Evolutionary conservation across 2,329 filamentous ascomycete genomes (phyloP), one percentile per base, ranked within the genome.

Genomic region (Alternaria arborescens): DNA sequence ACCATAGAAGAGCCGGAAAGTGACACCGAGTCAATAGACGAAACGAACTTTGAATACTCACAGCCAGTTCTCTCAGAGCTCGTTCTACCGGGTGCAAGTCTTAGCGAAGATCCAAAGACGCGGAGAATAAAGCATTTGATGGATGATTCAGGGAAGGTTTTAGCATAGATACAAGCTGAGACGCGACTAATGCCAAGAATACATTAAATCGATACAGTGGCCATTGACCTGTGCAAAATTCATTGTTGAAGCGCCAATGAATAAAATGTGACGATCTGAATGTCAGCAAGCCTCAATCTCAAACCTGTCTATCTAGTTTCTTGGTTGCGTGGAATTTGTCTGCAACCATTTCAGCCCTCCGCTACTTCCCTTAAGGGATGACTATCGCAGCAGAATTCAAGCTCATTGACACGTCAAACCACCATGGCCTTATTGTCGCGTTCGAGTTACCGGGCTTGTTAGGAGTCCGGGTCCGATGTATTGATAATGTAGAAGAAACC

Each of bases 41-140:
- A 55, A n/a, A 40, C 48, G 8, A 41, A 11, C 36, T 14, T 34
- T 22, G 26, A 34, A 14, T 38, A 51, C 38, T 42, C 28, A 5
- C 43, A 55, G 11, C 38, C 47, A 28, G 40, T 55, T 8, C 32
- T 44, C n/a, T 50, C 57, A 2, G 57, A 51, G 10, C 43, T 55
- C 26, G 44, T 60, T 8, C 52, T 60, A 14, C 57, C 57, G 6
- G 43, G 52, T 8, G 22, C 52, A 6, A 51, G 42, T 36, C 44
- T 60, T 22, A 20, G 42, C 43, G 51, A 51, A 12, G 43, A 55
- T 10, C 52, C 57, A 26, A 34, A 55, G 20, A 20, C 12, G 18
- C 42, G 57, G 43, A 43, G 57, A 26, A 18, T 60, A 22, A 46
- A 28, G 28, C 50, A 55, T 42, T 44, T 60, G 28, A 24, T 28